Base-by-base conservation (phyloP, 768 basidiomycete genomes). In the Hygrophorus russula region DNA sequence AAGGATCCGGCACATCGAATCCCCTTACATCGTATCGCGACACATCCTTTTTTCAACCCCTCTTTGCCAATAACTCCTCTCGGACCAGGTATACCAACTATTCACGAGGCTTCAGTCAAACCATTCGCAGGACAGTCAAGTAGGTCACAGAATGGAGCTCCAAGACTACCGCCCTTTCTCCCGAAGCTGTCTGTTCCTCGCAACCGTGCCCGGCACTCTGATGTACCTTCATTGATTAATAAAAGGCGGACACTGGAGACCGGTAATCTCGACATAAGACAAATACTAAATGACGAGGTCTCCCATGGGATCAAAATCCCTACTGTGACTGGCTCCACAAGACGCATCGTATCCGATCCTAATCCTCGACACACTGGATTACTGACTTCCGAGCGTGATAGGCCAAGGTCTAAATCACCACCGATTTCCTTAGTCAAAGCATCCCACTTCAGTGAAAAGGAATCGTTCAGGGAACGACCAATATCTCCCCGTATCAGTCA, bases 301-400 rank as follows among this genome's bases (percentile, higher is more conserved):
- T 27, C 50, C 8, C 40, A 52, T n/a, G 29, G 32, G 29, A 31
- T 19, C 42, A 45, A 19, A 29, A 33, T 32, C 20, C 32, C 18
- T 14, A 13, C 41, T 27, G 17, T 15, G 24, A 29, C 29, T 9
- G 45, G 34, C 18, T 39, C 47, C n/a, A 50, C 48, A 18, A 52
- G 55, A 39, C 59, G 63, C 15, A 48, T 62, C 17, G 59, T 62
- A 31, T 64, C 63, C 18, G 61, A 64, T 39, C 63, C 63, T 7
- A 37, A 54, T 20, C 55, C 56, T 39, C 37, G 46, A 20, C 34
- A 35, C 6, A 14, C 41, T 30, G 34, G 9, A 36, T 35, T 34
- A 10, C 24, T 17, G 11, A 13, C 32, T 20, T 12, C 20, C 4
- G 33, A 27, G 14, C 17, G 6, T 30, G n/a, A 3, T 2, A 11